phyloP scores from a whole-genome alignment of 139 green algal species.

The Deuterostichococcus epilithicus region DNA sequence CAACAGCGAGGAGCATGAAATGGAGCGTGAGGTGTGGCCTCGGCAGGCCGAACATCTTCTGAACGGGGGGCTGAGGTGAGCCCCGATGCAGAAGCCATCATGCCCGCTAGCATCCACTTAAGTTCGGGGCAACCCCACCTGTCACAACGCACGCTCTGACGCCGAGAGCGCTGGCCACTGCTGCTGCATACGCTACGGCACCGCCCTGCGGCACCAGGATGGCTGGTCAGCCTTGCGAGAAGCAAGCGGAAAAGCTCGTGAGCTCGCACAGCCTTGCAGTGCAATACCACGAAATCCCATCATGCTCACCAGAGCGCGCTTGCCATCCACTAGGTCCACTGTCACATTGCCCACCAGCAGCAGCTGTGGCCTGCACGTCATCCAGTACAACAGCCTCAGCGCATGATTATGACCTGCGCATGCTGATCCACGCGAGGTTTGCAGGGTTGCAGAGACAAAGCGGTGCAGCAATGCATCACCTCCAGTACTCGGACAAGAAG shows the following conservation, averaged over 20 bases:
- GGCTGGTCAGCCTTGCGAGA: too few species aligned
- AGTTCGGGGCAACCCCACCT: not conserved
- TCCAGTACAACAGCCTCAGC: too few species aligned
- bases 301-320: constrained; percentile 43
- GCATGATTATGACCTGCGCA: not conserved
- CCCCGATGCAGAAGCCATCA: too few species aligned
- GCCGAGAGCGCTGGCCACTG: constrained; percentile 42
- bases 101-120: not conserved
- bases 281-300: not conserved
- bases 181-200: constrained; percentile 70
- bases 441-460: too few species aligned
- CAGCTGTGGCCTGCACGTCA: constrained; percentile 61
- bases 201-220: constrained; percentile 65
- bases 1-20: too few species aligned
- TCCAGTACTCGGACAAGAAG: too few species aligned
- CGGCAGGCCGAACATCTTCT: too few species aligned
- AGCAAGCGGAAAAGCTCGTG: too few species aligned
- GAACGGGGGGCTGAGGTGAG: too few species aligned
- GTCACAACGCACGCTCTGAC: constrained; percentile 67
- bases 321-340: constrained; percentile 65
- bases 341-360: constrained; percentile 76
- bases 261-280: too few species aligned
- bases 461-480: too few species aligned
- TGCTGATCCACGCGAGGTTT: too few species aligned
- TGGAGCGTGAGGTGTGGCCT: not conserved